Evolutionary conservation across 345 rosid genomes (phyloP), one percentile per base, ranked within the genome.

Genomic region (Lagerstroemia speciosa): DNA sequence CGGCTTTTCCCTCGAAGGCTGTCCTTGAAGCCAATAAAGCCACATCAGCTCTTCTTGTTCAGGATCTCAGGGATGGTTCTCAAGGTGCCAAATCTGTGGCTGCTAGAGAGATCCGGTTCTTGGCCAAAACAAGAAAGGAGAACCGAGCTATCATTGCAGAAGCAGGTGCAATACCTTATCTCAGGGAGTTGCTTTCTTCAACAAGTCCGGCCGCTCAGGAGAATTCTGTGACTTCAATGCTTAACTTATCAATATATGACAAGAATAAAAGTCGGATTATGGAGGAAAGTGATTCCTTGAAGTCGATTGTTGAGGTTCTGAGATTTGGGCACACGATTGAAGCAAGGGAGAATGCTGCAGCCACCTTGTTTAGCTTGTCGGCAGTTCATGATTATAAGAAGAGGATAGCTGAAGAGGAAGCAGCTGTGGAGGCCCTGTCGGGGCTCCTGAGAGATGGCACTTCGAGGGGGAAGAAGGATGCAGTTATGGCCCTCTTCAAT

Each of bases 321-420:
- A 87, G 86, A 45, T 76, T 77, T 5, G 97, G 99, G 55, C 80
- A 84, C 34, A 87, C 98, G 14, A 87, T 85, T 27, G 96, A 88
- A 64, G 92, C 93, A 0, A 88, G 90, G 78, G 96, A 95, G 78
- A 95, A 95, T 58, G 99, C 98, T 22, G 97, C 98, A 2, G 98
- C 98, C 0, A 92, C 98, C 17, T 71, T 95, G 78, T 95, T 95
- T 48, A 95, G 98, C 80, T 83, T 95, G 52, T 92, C 96, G 33
- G 87, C 97, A 0, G 93, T 95, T 66, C 97, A 92, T 53, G 94
- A 88, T 64, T 90, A 95, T 74, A 95, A 95, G 85, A 95, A 85
- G 86, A 86, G 79, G 74, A 95, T 90, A 60, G 96, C 90, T 0
- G 80, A 79, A 50, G 88, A 88, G 67, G 83, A 36, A 31, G 83